phyloP scores from a whole-genome alignment of 2,329 filamentous ascomycete species.

The Talaromyces sp. region DNA sequence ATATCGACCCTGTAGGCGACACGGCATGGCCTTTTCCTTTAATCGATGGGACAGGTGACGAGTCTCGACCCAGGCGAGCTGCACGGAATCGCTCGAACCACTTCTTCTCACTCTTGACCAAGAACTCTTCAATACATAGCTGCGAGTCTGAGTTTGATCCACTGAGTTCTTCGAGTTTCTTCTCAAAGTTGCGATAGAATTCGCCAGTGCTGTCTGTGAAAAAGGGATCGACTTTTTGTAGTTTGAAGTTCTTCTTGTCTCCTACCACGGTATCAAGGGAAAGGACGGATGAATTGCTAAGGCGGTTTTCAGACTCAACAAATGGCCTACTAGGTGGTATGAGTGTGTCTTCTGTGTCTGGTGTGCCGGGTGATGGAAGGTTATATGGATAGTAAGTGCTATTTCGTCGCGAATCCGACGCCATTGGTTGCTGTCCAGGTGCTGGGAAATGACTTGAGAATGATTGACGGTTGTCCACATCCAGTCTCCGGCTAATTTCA shows the following conservation, averaged over 20 bases:
- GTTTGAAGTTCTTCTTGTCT: conserved; percentile 56
- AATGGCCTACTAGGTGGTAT: conserved; percentile 24
- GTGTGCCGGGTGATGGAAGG: conserved; percentile 22
- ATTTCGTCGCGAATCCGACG: neutral
- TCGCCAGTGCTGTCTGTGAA: conserved; percentile 61
- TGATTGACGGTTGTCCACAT: conserved; percentile 12
- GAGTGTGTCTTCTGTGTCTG: conserved; percentile 28
- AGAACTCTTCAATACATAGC: conserved; percentile 61
- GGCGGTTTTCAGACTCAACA: conserved; percentile 25
- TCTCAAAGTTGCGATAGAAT: conserved; percentile 55
- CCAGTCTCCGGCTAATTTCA: conserved; percentile 24
- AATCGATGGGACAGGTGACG: conserved; percentile 33
- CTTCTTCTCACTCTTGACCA: conserved; percentile 61
- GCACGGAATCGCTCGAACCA: conserved; percentile 59
- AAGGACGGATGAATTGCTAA: conserved; percentile 43
- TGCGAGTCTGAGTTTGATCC: conserved; percentile 54
- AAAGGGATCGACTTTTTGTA: conserved; percentile 63
- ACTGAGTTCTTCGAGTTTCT: conserved; percentile 51
- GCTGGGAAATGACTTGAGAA: conserved; percentile 1
- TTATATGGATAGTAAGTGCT: conserved; percentile 10
- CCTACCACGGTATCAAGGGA: conserved; percentile 55
- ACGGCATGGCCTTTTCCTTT: conserved; percentile 24
- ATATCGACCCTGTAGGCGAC: conserved; percentile 36
- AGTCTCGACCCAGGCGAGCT: conserved; percentile 51
- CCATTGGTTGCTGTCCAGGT: conserved; percentile 20